Evolutionary conservation across 2,329 filamentous ascomycete species (phyloP).

Genomic region (Fusarium liriodendri): DNA sequence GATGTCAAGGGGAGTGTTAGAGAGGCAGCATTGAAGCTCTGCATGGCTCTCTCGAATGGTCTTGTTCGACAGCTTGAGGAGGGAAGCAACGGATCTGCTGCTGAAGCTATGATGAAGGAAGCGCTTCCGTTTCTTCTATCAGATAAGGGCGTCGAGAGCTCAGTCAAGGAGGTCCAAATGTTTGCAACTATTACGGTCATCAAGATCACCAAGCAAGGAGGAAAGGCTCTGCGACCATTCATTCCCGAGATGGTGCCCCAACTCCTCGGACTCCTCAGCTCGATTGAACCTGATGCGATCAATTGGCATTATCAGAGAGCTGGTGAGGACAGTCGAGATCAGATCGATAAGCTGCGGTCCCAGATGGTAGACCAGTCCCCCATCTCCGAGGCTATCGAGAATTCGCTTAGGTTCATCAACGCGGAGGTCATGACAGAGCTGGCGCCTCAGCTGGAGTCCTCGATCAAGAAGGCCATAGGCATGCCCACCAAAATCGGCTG

Average conservation of each 20-base stretch:
- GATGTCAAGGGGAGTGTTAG: slow-evolving; percentile 95
- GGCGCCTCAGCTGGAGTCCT: slow-evolving; percentile 76
- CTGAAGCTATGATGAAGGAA: slow-evolving; percentile 83
- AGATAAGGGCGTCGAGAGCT: slow-evolving; percentile 87
- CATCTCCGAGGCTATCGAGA: slow-evolving; percentile 91
- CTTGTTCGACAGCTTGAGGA: slow-evolving; percentile 88
- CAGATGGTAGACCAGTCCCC: slow-evolving; percentile 86
- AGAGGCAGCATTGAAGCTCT: slow-evolving; percentile 82
- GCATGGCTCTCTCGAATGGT: slow-evolving; percentile 84
- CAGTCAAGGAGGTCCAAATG: slow-evolving; percentile 85
- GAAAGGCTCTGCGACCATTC: slow-evolving; percentile 81
- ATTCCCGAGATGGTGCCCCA: slow-evolving; percentile 85
- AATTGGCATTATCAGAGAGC: slow-evolving; percentile 95
- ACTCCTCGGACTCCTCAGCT: slow-evolving; percentile 84
- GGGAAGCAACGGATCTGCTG: slow-evolving; percentile 75
- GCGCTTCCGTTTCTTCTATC: slow-evolving; percentile 93
- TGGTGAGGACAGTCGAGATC: slow-evolving; percentile 85
- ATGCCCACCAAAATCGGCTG: slow-evolving; percentile 96
- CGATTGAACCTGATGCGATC: slow-evolving; percentile 87
- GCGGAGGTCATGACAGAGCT: slow-evolving; percentile 80
- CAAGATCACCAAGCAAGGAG: slow-evolving; percentile 89
- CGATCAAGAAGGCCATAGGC: slow-evolving; percentile 87
- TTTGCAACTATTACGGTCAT: slow-evolving; percentile 88
- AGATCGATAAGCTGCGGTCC: slow-evolving; percentile 89
- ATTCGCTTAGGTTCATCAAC: slow-evolving; percentile 87